Base-by-base conservation (phyloP, 768 basidiomycete genomes). In the Antrodiella citrinella region DNA sequence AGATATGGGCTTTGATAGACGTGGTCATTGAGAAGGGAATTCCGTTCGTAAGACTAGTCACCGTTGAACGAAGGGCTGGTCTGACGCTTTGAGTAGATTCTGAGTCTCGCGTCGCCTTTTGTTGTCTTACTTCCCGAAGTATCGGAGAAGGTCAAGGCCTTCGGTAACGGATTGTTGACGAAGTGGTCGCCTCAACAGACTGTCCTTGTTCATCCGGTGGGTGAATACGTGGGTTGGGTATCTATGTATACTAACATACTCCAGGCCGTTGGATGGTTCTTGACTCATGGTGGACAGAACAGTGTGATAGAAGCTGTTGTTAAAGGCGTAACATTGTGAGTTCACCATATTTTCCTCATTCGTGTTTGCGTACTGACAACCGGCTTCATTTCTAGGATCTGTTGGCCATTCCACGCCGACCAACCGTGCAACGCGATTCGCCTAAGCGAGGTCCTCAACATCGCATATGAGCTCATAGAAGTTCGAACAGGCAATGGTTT, bases 391-490 rank as follows among this genome's bases (percentile, higher is more conserved):
- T n/a, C 15, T 41, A 64, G 62, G 59, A 64, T 64, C 18, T 52
- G 58, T 21, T 64, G 63, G 63, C 63, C 63, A 1, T 57, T 59
- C 50, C 30, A 46, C 21, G 59, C 52, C 5, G 61, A 64, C 45
- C 61, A 64, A 47, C 57, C 61, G 3, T 18, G 44, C 21, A 62
- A 62, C 51, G 50, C 56, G 3, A 46, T 57, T 10, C 51, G 56
- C 26, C 46, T 60, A 23, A 49, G 56, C 11, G 52, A 57, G 18
- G 51, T 54, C 35, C 55, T 62, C 26, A 26, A 57, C 19, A 45
- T 64, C 26, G 63, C 57, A 4, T 64, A 61, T 48, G 59, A 64
- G 55, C 53, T 64, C 11, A 48, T 62, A 39, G 59, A 62, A 46
- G 59, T 61, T 4, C 61, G 51, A 26, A 54, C n/a, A 18, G 53